Base-by-base conservation (phyloP, 495 filamentous ascomycete genomes). In the Penicillium paxilli region DNA sequence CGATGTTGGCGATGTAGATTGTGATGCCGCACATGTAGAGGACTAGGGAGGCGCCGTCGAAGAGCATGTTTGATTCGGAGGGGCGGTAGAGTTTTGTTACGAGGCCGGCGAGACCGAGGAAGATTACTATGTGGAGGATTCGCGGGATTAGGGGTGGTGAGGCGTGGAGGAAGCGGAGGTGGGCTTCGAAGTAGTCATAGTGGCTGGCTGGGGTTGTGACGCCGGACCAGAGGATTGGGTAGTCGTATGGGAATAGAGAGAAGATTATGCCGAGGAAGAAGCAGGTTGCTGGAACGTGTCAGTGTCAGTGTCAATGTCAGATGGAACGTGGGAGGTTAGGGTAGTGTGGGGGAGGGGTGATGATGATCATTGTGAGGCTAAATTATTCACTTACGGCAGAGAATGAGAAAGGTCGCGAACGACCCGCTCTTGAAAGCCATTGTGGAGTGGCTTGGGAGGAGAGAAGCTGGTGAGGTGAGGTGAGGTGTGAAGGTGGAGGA, bases 201-300 rank as follows among this genome's bases (percentile, higher is more conserved):
- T 88, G 90, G n/a, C 79, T 68, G 14, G 74, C 58, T 9, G 83
- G 76, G 30, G 87, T 83, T 0, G 81, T 77, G 42, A 77, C 76
- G 5, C 83, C 81, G 26, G 89, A 87, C 94, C 94, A 98, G 30
- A 98, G 90, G 53, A 97, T 87, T 45, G 92, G 90, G 79, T 92
- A 96, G 83, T 98, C 94, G 80, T 97, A 98, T 53, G 95, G 91
- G 76, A 97, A 95, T 60, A 86, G 83, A 68, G 91, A 90, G 87
- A 98, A 98, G 74, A 98, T 87, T 67, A 98, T 94, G 61, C 94
- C 94, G 52, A 98, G 87, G 84, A 96, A 94, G 84, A 98, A 98
- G 67, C 87, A 92, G 25, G 87, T 90, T 55, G 92, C 90, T 94
- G 68, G 52, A 21, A 14, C 17, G 52, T 47, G 45, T 57, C 44